These are phyloP conservation scores for Guadua angustifolia DNA, from an alignment of 176 grass and related monocot genomes.

Conservation along the genomic window DNA sequence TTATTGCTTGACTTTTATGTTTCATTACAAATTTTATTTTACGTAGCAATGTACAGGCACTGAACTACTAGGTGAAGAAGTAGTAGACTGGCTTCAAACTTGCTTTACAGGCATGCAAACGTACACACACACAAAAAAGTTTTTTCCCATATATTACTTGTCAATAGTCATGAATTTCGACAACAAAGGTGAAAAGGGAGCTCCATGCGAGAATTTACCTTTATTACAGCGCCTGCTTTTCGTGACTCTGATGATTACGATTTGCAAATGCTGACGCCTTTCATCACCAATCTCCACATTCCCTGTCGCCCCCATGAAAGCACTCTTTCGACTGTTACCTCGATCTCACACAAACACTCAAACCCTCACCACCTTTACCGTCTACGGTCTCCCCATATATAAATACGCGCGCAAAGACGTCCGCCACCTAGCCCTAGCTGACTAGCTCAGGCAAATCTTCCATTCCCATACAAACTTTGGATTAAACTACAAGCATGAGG, in stretches of 20 bases:
- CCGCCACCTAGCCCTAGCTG: slow-evolving; percentile 3
- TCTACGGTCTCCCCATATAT: slow-evolving; percentile 55
- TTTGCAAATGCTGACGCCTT: slow-evolving; percentile 59
- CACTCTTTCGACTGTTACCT: slow-evolving; percentile 55
- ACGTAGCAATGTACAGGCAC: too few relatives aligned
- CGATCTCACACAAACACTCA: slow-evolving; percentile 52
- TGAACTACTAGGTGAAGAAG: slow-evolving; percentile 18
- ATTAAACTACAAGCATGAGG: slow-evolving; percentile 49
- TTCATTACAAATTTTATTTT: too few relatives aligned
- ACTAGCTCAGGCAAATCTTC: slow-evolving; percentile 31
- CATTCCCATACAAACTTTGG: slow-evolving; percentile 1
- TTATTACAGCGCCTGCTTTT: slow-evolving; percentile 50
- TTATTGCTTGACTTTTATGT: too few relatives aligned
- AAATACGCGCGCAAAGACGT: slow-evolving; percentile 15
- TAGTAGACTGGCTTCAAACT: background rate
- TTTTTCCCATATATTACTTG: slow-evolving; percentile 47
- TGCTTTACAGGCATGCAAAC: slow-evolving; percentile 43
- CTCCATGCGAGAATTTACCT: slow-evolving; percentile 61
- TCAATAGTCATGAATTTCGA: slow-evolving; percentile 57
- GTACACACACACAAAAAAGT: slow-evolving; percentile 13
- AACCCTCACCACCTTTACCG: slow-evolving; percentile 41
- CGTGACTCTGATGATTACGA: slow-evolving; percentile 58
- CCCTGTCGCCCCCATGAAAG: slow-evolving; percentile 51
- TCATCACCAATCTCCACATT: slow-evolving; percentile 58
- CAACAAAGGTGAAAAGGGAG: slow-evolving; percentile 53